These are phyloP conservation scores for Akanthomyces lecanii DNA, from an alignment of 2,329 filamentous ascomycete species.

Conservation along the genomic window DNA sequence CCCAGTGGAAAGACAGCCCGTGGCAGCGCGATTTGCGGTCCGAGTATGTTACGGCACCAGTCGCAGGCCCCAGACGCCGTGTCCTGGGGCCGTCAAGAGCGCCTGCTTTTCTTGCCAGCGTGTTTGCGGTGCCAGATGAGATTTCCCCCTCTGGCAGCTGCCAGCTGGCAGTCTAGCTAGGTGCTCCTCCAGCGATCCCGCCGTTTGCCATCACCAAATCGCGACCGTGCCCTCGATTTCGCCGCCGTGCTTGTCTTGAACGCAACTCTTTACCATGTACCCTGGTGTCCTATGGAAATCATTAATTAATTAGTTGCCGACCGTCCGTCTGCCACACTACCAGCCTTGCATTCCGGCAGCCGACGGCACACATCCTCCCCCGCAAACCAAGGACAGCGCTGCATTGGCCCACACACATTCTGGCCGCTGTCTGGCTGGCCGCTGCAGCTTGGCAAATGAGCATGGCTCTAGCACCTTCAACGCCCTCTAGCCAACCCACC, in stretches of 20 bases:
- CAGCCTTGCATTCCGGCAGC: constrained; percentile 15
- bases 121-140: background rate
- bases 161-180: background rate
- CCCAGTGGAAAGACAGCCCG: background rate
- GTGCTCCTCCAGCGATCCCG: background rate
- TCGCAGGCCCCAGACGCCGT: background rate
- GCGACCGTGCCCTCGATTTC: background rate
- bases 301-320: background rate
- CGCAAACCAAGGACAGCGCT: background rate
- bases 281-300: background rate
- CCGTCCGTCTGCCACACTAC: constrained; percentile 7
- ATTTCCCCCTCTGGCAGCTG: background rate
- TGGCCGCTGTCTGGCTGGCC: background rate
- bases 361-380: constrained; percentile 10
- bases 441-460: background rate
- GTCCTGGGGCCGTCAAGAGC: background rate
- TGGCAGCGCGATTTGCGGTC: background rate
- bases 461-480: background rate
- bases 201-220: background rate
- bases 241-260: background rate
- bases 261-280: background rate
- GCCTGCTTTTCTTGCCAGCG: too few species aligned
- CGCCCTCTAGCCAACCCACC: constrained; percentile 6
- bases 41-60: background rate
- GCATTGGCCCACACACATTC: constrained; percentile 7